Evolutionary conservation across 2,329 filamentous ascomycete species (phyloP).

Genomic region (Apiospora malaysiana): DNA sequence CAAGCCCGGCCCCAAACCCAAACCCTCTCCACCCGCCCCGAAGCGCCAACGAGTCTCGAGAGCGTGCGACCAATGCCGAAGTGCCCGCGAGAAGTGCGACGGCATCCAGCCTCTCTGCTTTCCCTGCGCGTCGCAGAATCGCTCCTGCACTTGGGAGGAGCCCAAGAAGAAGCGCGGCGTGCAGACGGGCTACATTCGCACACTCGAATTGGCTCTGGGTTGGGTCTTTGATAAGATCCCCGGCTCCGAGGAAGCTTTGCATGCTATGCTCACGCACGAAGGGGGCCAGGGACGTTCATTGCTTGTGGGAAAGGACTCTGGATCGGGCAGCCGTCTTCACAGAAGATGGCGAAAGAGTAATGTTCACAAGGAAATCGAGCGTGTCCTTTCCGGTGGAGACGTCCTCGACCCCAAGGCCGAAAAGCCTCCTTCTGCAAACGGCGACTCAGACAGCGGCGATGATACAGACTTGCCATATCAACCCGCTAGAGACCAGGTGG

Average conservation of each 20-base stretch:
- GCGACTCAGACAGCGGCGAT: conserved; percentile 37
- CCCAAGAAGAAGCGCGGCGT: conserved; percentile 79
- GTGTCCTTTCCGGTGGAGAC: conserved; percentile 57
- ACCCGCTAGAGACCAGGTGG: background rate
- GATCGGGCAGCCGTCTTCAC: conserved; percentile 62
- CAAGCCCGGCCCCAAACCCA: conserved; percentile 14
- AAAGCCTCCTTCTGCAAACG: conserved; percentile 37
- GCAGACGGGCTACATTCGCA: conserved; percentile 80
- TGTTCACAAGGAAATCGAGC: conserved; percentile 67
- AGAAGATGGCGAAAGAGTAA: conserved; percentile 67
- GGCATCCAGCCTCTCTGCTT: conserved; percentile 70
- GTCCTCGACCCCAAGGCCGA: conserved; percentile 40
- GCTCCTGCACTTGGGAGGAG: conserved; percentile 73
- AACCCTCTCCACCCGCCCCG: conserved; percentile 39
- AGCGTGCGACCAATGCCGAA: conserved; percentile 72
- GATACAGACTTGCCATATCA: conserved; percentile 33
- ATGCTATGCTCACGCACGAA: conserved; percentile 56
- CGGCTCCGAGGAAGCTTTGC: conserved; percentile 63
- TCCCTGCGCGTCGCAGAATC: conserved; percentile 67
- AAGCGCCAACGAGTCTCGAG: conserved; percentile 71
- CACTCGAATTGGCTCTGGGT: conserved; percentile 71
- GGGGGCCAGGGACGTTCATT: conserved; percentile 49
- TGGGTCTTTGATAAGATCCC: conserved; percentile 69
- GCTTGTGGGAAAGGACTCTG: conserved; percentile 57
- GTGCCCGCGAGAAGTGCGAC: conserved; percentile 75